These are phyloP conservation scores for Epichloe glyceriae DNA, from an alignment of 2,329 filamentous ascomycete species.

Conservation along the genomic window DNA sequence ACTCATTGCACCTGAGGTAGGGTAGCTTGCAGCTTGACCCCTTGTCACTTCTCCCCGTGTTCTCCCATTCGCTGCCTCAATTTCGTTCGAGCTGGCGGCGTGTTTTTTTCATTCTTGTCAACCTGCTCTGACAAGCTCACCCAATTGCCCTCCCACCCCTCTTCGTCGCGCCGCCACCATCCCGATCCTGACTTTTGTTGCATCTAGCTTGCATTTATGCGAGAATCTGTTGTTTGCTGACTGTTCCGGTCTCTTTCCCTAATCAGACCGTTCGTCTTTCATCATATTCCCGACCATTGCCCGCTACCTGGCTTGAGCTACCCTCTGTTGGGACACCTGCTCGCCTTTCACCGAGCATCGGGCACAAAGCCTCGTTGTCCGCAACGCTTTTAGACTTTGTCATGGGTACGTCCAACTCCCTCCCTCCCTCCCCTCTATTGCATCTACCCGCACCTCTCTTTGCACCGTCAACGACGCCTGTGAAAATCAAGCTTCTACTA, in stretches of 20 bases:
- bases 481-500: neutral
- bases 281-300: constrained; percentile 12
- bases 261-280: constrained; percentile 9
- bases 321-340: constrained; percentile 16
- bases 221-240: constrained; percentile 19
- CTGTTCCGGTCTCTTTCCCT: constrained; percentile 16
- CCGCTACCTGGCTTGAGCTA: constrained; percentile 11
- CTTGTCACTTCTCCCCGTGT: constrained; percentile 4
- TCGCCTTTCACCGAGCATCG: constrained; percentile 9
- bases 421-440: constrained; percentile 6
- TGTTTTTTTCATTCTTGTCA: constrained; percentile 9
- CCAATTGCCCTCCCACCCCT: constrained; percentile 11
- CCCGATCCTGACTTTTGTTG: constrained; percentile 16
- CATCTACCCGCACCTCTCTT: constrained; percentile 3
- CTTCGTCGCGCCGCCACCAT: constrained; percentile 10
- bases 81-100: constrained; percentile 8
- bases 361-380: constrained; percentile 10
- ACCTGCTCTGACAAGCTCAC: constrained; percentile 7
- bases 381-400: constrained; percentile 10
- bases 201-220: constrained; percentile 20
- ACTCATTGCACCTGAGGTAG: constrained; percentile 6
- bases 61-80: constrained; percentile 9
- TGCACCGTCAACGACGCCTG: neutral
- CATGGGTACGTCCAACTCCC: constrained; percentile 11
- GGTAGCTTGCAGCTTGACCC: constrained; percentile 8